These are phyloP conservation scores for Rhododendron kiyosumense DNA, from an alignment of 148 eudicot species.

Conservation along the genomic window DNA sequence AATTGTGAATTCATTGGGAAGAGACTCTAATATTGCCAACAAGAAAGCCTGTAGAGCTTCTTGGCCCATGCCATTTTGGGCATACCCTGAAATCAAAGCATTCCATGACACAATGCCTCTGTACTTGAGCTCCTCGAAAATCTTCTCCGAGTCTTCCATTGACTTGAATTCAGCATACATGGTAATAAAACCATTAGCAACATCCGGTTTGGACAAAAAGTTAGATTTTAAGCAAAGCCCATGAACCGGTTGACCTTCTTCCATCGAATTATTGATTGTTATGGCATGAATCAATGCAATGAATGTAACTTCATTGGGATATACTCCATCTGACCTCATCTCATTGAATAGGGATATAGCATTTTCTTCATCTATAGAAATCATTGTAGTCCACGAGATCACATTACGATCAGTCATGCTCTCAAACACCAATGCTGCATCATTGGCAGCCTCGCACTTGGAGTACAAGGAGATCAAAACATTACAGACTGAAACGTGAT, in stretches of 20 bases:
- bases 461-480: slow-evolving; percentile 70
- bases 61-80: slow-evolving; percentile 50
- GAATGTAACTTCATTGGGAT: slow-evolving; percentile 77
- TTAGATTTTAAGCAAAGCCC: slow-evolving; percentile 58
- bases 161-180: slow-evolving; percentile 78
- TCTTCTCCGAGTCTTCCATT: slow-evolving; percentile 53
- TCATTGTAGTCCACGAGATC: slow-evolving; percentile 88
- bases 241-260: slow-evolving; percentile 71
- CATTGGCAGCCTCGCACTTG: slow-evolving; percentile 55
- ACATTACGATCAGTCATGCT: slow-evolving; percentile 63
- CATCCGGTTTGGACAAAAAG: slow-evolving; percentile 51
- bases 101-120: slow-evolving; percentile 73
- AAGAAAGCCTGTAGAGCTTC: slow-evolving; percentile 61
- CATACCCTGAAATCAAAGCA: slow-evolving; percentile 70
- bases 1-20: slow-evolving; percentile 68
- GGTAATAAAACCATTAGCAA: slow-evolving; percentile 71
- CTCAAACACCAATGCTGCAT: slow-evolving; percentile 53
- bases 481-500: slow-evolving; percentile 59
- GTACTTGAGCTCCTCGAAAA: slow-evolving; percentile 49
- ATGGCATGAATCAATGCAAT: slow-evolving; percentile 67
- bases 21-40: slow-evolving; percentile 35
- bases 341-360: slow-evolving; percentile 49
- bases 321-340: slow-evolving; percentile 69
- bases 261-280: slow-evolving; percentile 33
- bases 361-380: slow-evolving; percentile 55